Base-by-base conservation (phyloP, 441 rosid species). In the Adansonia madagascariensis region DNA sequence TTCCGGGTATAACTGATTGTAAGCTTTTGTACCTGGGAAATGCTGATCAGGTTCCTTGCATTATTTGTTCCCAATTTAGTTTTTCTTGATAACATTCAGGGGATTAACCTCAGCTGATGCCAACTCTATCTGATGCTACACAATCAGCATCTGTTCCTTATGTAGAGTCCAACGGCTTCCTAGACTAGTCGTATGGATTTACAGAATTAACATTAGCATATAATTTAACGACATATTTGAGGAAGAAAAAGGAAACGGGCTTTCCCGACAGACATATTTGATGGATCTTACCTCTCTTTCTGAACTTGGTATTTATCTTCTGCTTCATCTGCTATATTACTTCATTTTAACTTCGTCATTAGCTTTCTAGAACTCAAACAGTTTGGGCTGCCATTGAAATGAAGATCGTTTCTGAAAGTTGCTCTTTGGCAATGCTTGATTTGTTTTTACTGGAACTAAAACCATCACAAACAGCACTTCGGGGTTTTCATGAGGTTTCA, bases 41-140 rank as follows among this genome's bases (percentile, higher is more conserved):
- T 66, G 50, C 71, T 7, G 50, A 65, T 68, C 56, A 68, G 41
- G 24, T 69, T 10, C 57, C 46, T 69, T 47, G 73, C 57, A 3
- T 69, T 47, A 69, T 6, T 69, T 47, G 4, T 68, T 18, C 52
- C 17, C 71, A 41, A 8, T 15, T 41, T 39, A 39, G 24, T 39
- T n/a, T 15, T 6, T 44, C 22, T 12, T 46, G 41, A n/a, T 56
- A 12, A 18, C 61, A 56, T 56, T 17, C 1, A n/a, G 2, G 22
- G 61, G 27, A 11, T 20, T 57, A 6, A 57, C 11, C 12, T 17
- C 4, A 39, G 11, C 8, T 63, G 7, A 62, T 18, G 67, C 17
- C 18, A 62, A 14, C 44, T 62, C 18, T 62, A 35, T 44, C 18
- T 62, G 44, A 35, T 62, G 20, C 67, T 50, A 9, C 55, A 12